phyloP scores from a whole-genome alignment of 164 flowering plant genomes.

The Stephania yunnanensis region DNA sequence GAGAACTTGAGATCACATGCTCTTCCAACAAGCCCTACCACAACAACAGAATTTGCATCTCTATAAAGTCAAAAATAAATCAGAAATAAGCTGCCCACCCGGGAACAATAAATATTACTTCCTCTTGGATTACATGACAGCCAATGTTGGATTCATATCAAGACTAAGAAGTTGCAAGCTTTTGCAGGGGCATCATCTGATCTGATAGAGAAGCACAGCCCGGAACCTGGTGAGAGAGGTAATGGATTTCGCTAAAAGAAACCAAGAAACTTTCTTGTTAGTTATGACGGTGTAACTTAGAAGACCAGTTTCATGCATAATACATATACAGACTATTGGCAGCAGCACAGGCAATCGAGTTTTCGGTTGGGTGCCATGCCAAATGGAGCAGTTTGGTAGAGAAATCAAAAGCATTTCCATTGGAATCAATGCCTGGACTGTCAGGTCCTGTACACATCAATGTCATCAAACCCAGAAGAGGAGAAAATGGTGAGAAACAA shows the following conservation, averaged over 20 bases:
- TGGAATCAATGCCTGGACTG: slow-evolving; percentile 58
- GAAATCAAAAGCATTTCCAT: too few species aligned
- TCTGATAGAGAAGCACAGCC: slow-evolving; percentile 19
- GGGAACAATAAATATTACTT: slow-evolving; percentile 35
- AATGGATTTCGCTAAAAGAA: slow-evolving; percentile 31
- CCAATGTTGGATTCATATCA: slow-evolving; percentile 18
- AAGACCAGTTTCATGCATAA: slow-evolving; percentile 50
- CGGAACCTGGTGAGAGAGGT: slow-evolving; percentile 22
- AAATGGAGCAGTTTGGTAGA: too few species aligned
- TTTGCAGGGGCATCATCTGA: slow-evolving; percentile 21
- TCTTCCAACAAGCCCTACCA: slow-evolving; percentile 26
- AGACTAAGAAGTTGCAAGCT: slow-evolving; percentile 11
- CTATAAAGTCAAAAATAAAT: slow-evolving; percentile 20
- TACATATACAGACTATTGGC: slow-evolving; percentile 99
- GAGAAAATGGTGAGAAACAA: neutral
- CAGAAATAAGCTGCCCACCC: slow-evolving; percentile 36
- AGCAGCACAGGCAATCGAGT: slow-evolving; percentile 92
- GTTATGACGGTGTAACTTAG: neutral
- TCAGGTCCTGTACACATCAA: slow-evolving; percentile 51
- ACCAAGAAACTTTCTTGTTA: slow-evolving; percentile 24
- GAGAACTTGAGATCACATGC: slow-evolving; percentile 50
- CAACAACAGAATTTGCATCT: slow-evolving; percentile 32
- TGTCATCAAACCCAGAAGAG: neutral
- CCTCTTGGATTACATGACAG: slow-evolving; percentile 34
- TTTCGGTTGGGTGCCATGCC: too few species aligned